Conservation (phyloP, 495 filamentous ascomycete species). For the Daldinia caldariorum region DNA sequence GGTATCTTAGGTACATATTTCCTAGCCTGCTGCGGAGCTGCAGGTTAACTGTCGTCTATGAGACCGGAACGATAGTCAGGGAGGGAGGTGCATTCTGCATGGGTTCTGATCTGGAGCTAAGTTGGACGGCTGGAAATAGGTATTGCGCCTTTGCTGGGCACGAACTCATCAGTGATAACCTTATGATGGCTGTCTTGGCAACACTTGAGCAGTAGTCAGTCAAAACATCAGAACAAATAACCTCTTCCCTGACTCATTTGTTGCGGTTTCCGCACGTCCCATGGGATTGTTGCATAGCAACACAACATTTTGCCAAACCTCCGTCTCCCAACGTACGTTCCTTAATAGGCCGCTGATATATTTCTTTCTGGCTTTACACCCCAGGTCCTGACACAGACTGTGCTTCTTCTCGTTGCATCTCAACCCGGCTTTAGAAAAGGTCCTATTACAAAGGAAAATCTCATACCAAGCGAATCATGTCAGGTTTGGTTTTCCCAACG, state of each 20-base stretch:
- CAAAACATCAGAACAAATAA: background rate
- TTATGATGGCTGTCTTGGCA: background rate
- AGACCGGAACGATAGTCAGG: background rate
- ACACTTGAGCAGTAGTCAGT: background rate
- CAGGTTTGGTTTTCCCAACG: background rate
- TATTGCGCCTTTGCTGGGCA: background rate
- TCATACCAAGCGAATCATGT: background rate
- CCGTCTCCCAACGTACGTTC: background rate
- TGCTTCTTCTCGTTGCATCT: background rate
- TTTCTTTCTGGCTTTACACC: background rate
- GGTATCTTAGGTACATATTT: too few relatives aligned
- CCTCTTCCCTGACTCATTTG: background rate
- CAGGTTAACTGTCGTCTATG: background rate
- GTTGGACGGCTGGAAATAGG: background rate
- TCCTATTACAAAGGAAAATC: background rate
- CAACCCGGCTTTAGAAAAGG: background rate
- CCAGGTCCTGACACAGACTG: background rate
- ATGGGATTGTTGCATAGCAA: background rate
- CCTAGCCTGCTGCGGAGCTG: too few relatives aligned
- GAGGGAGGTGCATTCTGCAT: background rate
- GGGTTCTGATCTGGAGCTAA: background rate
- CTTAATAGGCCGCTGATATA: background rate
- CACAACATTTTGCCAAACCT: background rate
- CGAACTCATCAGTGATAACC: background rate
- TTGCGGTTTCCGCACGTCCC: background rate